Evolutionary conservation across 257 asterid genomes (phyloP).

Genomic region (Hygrophila difformis): DNA sequence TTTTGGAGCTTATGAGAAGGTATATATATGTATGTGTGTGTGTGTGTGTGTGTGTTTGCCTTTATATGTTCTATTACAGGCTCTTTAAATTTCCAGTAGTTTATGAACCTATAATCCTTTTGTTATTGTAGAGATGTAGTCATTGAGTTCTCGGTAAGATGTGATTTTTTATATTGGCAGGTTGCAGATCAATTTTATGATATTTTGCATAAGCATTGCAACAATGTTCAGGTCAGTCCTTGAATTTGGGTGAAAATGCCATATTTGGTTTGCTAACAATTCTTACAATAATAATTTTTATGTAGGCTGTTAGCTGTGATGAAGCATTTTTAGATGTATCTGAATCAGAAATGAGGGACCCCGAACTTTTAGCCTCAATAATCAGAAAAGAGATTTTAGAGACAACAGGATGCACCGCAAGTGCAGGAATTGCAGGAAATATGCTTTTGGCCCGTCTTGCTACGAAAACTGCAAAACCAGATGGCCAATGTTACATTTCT

Average conservation of each 20-base stretch:
- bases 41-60: too few relatives aligned
- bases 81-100: conserved; percentile 6
- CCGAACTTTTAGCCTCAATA: conserved; percentile 53
- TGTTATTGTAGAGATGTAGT: conserved; percentile 6
- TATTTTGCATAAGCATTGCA: conserved; percentile 80
- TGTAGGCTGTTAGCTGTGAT: conserved; percentile 97
- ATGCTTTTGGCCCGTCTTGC: conserved; percentile 98
- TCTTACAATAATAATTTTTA: conserved; percentile 15
- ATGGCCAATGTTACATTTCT: conserved; percentile 80
- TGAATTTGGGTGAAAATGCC: conserved; percentile 11
- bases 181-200: conserved; percentile 93
- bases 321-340: conserved; percentile 91
- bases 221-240: conserved; percentile 73
- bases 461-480: conserved; percentile 86
- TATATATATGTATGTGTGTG: conserved; percentile 10
- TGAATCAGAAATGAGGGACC: conserved; percentile 58
- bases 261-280: conserved; percentile 10
- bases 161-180: conserved; percentile 34
- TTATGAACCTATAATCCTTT: conserved; percentile 2
- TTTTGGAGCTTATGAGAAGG: conserved; percentile 97
- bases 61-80: conserved; percentile 5
- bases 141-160: conserved; percentile 4
- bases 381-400: conserved; percentile 67
- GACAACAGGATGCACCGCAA: conserved; percentile 81
- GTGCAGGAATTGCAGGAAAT: conserved; percentile 92